Percentiles rank a stretch among this genome's conserved stretches.
phyloP scores from a whole-genome alignment of 1,284 basidiomycete species.

The Cerrena zonata region DNA sequence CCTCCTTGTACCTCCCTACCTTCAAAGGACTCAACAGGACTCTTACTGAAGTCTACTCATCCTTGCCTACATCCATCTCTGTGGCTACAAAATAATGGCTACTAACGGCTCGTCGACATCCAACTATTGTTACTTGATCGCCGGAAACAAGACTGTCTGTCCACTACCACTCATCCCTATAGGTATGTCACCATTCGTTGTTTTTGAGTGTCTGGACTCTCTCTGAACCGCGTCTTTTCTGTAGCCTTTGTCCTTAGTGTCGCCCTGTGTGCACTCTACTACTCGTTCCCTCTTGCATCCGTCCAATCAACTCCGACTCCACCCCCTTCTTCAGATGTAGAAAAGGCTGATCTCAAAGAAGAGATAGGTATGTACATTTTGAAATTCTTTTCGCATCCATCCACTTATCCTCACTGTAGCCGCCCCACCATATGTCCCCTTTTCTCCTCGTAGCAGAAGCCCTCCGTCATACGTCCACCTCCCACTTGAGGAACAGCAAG shows the following conservation, averaged over 20 bases:
- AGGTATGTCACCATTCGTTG: not conserved
- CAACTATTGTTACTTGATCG: not conserved
- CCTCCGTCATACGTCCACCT: not conserved
- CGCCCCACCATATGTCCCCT: not conserved
- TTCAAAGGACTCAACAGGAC: no score
- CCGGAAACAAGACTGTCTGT: not conserved
- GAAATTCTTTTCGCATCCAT: not conserved
- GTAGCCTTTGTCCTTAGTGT: no score
- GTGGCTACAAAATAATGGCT: not conserved
- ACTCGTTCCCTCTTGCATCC: not conserved
- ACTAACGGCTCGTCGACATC: not conserved
- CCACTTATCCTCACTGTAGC: not conserved
- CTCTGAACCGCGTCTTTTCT: not conserved
- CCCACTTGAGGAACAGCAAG: slow-evolving; percentile 1
- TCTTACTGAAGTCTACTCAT: no score
- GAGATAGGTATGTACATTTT: not conserved
- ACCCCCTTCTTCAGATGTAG: not conserved
- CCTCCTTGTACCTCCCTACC: no score
- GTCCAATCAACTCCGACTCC: not conserved
- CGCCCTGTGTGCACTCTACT: no score
- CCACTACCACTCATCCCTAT: not conserved
- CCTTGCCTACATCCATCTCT: not conserved
- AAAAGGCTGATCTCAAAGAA: not conserved
- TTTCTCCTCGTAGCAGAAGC: not conserved
- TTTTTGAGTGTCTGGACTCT: no score